Conservation (phyloP, 106 monocot species). For the Allium sativum region DNA sequence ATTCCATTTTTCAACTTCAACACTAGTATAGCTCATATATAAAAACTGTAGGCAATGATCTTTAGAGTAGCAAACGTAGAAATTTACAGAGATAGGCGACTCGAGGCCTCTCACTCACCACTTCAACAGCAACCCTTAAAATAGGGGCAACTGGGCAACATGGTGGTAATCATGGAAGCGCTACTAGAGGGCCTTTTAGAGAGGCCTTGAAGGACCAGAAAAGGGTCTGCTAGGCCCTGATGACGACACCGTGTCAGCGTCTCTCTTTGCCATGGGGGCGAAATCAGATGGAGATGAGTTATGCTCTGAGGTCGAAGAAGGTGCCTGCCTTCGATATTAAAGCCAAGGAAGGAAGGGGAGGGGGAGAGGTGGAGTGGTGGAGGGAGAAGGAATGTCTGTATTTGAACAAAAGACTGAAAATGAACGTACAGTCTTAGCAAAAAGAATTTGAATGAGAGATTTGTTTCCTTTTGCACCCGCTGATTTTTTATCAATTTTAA, state of each 20-base stretch:
- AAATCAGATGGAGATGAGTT: not conserved
- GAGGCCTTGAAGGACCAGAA: conserved; percentile 48
- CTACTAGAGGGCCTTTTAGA: conserved; percentile 68
- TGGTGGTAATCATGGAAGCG: conserved; percentile 54
- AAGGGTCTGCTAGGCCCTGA: not conserved
- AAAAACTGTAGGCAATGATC: not conserved
- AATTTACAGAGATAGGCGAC: conserved; percentile 85
- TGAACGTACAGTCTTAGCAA: too few relatives aligned
- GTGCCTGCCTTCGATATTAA: conserved; percentile 1
- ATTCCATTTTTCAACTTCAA: not conserved
- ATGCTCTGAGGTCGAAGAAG: conserved; percentile 5
- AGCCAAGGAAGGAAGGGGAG: too few relatives aligned
- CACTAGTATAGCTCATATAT: too few relatives aligned
- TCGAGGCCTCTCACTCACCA: conserved; percentile 81
- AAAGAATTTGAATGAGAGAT: too few relatives aligned
- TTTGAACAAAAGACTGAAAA: too few relatives aligned
- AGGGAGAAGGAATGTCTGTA: too few relatives aligned
- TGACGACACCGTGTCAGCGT: not conserved
- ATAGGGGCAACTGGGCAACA: conserved; percentile 68
- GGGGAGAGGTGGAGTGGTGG: too few relatives aligned
- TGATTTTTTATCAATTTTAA: too few relatives aligned
- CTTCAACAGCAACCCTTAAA: conserved; percentile 82
- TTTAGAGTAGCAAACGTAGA: not conserved
- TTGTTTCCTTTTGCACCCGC: too few relatives aligned
- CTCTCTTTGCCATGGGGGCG: conserved; percentile 2